Evolutionary conservation across 1,284 basidiomycete genomes (phyloP).

Genomic region (Microbotryum silenes-acaulis): DNA sequence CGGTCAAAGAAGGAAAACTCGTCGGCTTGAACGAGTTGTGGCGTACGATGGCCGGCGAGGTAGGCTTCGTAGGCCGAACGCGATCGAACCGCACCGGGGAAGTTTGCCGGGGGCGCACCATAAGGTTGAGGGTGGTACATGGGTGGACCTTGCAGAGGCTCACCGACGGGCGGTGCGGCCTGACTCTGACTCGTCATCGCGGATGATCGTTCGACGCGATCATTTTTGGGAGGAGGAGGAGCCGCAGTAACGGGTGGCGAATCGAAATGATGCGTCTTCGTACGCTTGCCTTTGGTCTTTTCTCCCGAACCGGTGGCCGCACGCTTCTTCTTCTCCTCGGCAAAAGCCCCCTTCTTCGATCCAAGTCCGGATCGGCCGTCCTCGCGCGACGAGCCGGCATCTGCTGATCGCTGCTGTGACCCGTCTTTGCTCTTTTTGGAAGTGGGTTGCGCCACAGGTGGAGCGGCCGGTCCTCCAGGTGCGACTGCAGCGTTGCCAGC

Average conservation of each 20-base stretch:
- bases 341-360: background rate
- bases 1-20: constrained; percentile 92
- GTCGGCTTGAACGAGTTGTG: constrained; percentile 57
- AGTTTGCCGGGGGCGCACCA: constrained; percentile 21
- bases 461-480: background rate
- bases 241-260: constrained; percentile 1
- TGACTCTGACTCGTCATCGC: background rate
- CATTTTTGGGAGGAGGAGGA: background rate
- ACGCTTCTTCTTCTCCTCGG: constrained; percentile 31
- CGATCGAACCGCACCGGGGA: constrained; percentile 27
- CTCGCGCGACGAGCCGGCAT: background rate
- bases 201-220: background rate
- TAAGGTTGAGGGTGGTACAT: constrained; percentile 25
- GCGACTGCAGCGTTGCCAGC: constrained; percentile 5
- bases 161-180: background rate
- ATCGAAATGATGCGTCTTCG: constrained; percentile 21
- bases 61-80: constrained; percentile 32
- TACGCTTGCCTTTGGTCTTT: constrained; percentile 30
- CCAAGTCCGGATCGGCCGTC: background rate
- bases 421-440: constrained; percentile 3
- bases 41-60: constrained; percentile 22
- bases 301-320: constrained; percentile 32
- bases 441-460: background rate
- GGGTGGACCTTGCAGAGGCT: background rate
- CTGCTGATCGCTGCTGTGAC: constrained; percentile 4